phyloP scores from a whole-genome alignment of 768 basidiomycete genomes.

The Boletus tylopilopsis region DNA sequence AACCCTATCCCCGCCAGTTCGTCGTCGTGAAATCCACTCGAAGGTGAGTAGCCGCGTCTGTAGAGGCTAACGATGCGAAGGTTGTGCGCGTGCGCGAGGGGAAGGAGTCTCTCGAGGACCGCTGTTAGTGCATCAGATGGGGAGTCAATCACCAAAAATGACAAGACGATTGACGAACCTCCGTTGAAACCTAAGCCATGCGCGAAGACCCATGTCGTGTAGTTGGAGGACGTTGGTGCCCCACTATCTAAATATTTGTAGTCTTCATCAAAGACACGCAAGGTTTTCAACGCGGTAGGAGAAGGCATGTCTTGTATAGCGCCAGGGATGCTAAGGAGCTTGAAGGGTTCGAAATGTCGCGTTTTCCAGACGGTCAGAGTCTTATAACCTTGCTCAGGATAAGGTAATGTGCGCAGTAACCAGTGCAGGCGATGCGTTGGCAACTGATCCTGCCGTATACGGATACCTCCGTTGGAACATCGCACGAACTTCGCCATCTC shows the following conservation, averaged over 20 bases:
- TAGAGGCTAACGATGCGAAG: constrained; percentile 25
- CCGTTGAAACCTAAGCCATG: constrained; percentile 22
- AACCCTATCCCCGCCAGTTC: constrained; percentile 10
- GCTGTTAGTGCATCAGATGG: background rate
- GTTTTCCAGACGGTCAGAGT: too few species aligned
- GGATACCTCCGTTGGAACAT: too few species aligned
- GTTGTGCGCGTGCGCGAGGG: constrained; percentile 17
- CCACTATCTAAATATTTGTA: constrained; percentile 23
- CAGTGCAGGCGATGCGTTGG: too few species aligned
- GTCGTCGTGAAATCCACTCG: constrained; percentile 18
- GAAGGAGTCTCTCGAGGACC: constrained; percentile 19
- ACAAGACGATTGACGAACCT: constrained; percentile 4
- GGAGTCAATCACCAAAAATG: background rate
- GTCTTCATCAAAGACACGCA: constrained; percentile 14
- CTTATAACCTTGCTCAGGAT: too few species aligned
- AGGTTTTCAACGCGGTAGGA: background rate
- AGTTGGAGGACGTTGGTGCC: constrained; percentile 9
- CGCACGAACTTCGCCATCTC: too few species aligned
- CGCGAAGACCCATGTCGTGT: constrained; percentile 20
- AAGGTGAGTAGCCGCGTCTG: constrained; percentile 27
- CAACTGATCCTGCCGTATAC: too few species aligned
- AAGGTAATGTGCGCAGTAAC: too few species aligned
- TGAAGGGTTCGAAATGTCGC: too few species aligned
- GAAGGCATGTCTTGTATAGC: background rate
- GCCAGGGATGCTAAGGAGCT: too few species aligned